These are phyloP conservation scores for Boletus subparvulus DNA, from an alignment of 768 basidiomycete species.

Conservation along the genomic window DNA sequence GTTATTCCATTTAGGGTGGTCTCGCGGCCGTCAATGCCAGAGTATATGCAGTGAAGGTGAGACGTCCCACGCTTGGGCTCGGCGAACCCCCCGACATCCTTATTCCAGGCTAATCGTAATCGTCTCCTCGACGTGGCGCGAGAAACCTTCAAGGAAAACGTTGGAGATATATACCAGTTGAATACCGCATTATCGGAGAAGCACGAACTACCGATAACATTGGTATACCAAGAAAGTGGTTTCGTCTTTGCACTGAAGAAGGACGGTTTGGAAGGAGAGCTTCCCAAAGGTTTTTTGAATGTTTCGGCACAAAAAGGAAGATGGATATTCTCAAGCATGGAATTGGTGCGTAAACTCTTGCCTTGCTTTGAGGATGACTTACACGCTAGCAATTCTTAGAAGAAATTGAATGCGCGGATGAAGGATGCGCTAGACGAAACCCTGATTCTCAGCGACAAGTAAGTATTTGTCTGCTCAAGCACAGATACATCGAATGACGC, in stretches of 20 bases:
- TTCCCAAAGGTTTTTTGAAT: constrained; percentile 75
- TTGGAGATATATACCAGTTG: constrained; percentile 80
- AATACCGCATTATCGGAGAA: constrained; percentile 57
- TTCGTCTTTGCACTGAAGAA: constrained; percentile 76
- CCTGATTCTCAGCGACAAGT: constrained; percentile 82
- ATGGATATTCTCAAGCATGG: constrained; percentile 76
- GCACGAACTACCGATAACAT: constrained; percentile 61
- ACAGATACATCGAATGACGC: background rate
- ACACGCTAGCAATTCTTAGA: constrained; percentile 41
- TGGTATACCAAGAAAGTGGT: constrained; percentile 70
- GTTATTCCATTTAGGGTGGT: constrained; percentile 49
- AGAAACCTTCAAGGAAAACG: constrained; percentile 92
- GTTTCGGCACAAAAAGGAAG: constrained; percentile 63
- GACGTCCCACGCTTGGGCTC: background rate
- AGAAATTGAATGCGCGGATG: constrained; percentile 86
- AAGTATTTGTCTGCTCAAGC: constrained; percentile 5
- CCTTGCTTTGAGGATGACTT: background rate
- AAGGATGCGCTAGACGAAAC: constrained; percentile 90
- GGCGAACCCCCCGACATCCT: background rate
- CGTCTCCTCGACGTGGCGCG: constrained; percentile 90
- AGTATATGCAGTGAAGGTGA: constrained; percentile 85
- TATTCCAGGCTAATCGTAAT: constrained; percentile 66
- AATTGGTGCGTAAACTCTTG: constrained; percentile 55
- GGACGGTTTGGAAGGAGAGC: constrained; percentile 43
- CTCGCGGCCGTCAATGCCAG: constrained; percentile 73